Evolutionary conservation across 202 grass and related monocot genomes (phyloP).

Genomic region (Dendrocalamus latiflorus): DNA sequence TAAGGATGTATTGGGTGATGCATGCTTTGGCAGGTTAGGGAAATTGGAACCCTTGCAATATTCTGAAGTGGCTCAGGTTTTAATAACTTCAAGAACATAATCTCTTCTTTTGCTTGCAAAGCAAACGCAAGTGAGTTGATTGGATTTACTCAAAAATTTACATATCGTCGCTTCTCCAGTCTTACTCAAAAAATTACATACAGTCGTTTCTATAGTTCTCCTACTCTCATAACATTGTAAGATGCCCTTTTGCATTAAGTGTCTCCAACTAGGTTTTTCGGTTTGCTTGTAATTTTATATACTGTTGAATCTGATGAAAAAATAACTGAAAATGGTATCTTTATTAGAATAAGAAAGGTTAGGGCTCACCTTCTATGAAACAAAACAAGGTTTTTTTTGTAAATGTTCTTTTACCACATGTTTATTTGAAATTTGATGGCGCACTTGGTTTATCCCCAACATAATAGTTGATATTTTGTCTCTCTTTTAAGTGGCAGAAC

Average conservation of each 20-base stretch:
- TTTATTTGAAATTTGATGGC: neutral
- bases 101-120: neutral
- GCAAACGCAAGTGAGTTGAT: constrained; percentile 2
- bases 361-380: neutral
- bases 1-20: neutral
- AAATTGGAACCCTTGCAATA: neutral
- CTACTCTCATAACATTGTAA: neutral
- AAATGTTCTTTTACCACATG: neutral
- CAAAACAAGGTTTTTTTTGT: neutral
- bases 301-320: neutral
- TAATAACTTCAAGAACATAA: neutral
- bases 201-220: too few species aligned
- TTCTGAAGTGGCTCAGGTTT: neutral
- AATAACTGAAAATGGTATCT: neutral
- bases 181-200: neutral
- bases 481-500: neutral
- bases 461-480: neutral
- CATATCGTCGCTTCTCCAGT: neutral
- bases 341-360: neutral
- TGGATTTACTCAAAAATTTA: neutral
- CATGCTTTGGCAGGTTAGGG: constrained; percentile 42
- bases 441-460: neutral
- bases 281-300: neutral
- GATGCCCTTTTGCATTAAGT: neutral
- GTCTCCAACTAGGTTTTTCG: neutral